Base-by-base conservation (phyloP, 257 asterid species). In the Solanum pimpinellifolium region DNA sequence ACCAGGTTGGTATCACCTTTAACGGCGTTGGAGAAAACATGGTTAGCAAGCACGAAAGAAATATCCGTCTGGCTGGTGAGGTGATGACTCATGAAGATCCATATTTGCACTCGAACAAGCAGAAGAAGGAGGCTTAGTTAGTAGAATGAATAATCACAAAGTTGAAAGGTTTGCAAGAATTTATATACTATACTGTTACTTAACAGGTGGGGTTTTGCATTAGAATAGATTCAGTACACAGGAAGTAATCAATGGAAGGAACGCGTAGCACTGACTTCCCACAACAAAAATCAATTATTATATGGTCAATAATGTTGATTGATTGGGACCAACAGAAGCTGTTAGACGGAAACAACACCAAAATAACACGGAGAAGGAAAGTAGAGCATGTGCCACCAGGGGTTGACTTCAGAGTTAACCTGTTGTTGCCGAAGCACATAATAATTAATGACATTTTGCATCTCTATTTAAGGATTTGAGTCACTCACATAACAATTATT, bases 21-120 rank as follows among this genome's bases (percentile, higher is more conserved):
- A 76, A 76, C 83, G 6, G 3, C 18, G 2, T 35, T 73, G 8
- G 25, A 70, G 89, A 92, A 89, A 73, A 92, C 84, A 74, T 88
- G 91, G 73, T 89, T 90, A 6, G 93, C 93, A 23, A 94, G 89
- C 42, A 90, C 59, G 41, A 90, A 41, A 9, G 96, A 93, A 23
- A 89, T 89, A 76, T 88, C 89, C 1, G 93, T 90, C 84, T 94
- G 96, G 80, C 80, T 88, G 86, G 62, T 69, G 89, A 93, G 90
- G 5, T 33, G 35, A 33, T 7, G 93, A 89, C 87, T 91, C 87
- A 6, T 82, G 89, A 76, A 92, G 89, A 86, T 94, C 93, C 94
- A 92, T 93, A 13, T 29, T 86, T 66, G 23, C 15, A n/a, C 12
- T 68, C 16, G 1, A 44, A 25, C 7, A 7, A 77, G 62, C 7